Evolutionary conservation across 1,284 basidiomycete species (phyloP).

Genomic region (Cerrena zonata): DNA sequence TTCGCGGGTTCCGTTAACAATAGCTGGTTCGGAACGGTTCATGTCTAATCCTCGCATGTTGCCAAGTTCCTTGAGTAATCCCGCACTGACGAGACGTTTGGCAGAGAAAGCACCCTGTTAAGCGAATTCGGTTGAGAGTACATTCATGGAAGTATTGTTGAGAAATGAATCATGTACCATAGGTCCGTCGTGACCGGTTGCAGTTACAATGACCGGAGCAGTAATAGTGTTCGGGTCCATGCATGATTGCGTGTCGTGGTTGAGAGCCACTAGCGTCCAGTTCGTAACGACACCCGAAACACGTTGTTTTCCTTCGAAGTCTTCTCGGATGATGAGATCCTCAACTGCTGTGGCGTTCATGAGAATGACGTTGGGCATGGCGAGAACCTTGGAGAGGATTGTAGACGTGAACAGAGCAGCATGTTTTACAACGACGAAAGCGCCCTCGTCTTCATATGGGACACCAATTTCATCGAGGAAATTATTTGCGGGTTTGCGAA

Average conservation of each 20-base stretch:
- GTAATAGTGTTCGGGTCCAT: slow-evolving; percentile 86
- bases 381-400: slow-evolving; percentile 67
- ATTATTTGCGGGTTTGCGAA: slow-evolving; percentile 75
- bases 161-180: slow-evolving; percentile 36
- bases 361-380: slow-evolving; percentile 68
- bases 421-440: slow-evolving; percentile 77
- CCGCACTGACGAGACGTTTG: slow-evolving; percentile 74
- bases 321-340: slow-evolving; percentile 66
- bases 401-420: slow-evolving; percentile 81
- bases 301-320: slow-evolving; percentile 56
- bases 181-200: slow-evolving; percentile 73
- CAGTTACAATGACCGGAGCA: slow-evolving; percentile 67
- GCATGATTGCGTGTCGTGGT: slow-evolving; percentile 78
- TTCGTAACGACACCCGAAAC: slow-evolving; percentile 83
- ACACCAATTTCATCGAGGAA: slow-evolving; percentile 73
- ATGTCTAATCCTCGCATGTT: slow-evolving; percentile 80
- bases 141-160: not conserved
- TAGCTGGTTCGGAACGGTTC: slow-evolving; percentile 72
- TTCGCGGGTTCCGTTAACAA: slow-evolving; percentile 75
- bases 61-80: slow-evolving; percentile 71
- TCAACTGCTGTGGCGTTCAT: slow-evolving; percentile 77
- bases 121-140: no score
- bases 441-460: slow-evolving; percentile 77
- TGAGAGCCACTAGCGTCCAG: slow-evolving; percentile 79
- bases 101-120: slow-evolving; percentile 69